These are phyloP conservation scores for Naganishia vaughanmartiniae DNA, from an alignment of 768 basidiomycete species.

Conservation along the genomic window DNA sequence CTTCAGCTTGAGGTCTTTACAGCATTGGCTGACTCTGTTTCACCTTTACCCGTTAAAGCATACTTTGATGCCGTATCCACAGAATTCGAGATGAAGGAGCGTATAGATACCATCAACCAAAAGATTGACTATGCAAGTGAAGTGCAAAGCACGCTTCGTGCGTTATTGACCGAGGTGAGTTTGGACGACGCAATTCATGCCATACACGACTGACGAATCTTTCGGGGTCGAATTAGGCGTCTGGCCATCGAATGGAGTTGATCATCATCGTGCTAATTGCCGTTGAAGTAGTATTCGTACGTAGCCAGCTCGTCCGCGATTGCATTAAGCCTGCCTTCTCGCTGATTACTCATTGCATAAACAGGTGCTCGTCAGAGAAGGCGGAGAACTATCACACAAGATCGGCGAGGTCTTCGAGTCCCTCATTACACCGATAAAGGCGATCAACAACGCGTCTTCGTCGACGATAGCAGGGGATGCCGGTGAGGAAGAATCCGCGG, in stretches of 20 bases:
- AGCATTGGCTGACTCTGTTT: neutral
- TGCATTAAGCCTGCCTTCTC: neutral
- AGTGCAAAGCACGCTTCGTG: constrained; percentile 83
- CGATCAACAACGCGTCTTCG: neutral
- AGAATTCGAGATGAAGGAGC: constrained; percentile 79
- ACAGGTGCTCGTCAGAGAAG: constrained; percentile 18
- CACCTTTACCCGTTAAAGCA: constrained; percentile 53
- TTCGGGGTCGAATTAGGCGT: constrained; percentile 61
- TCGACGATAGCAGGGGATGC: neutral
- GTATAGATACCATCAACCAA: constrained; percentile 79
- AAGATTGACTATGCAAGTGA: constrained; percentile 64
- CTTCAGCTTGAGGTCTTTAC: too few species aligned
- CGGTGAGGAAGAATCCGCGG: neutral
- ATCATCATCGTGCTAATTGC: constrained; percentile 93
- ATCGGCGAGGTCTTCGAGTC: constrained; percentile 14
- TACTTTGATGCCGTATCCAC: constrained; percentile 80
- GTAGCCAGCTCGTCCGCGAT: constrained; percentile 4
- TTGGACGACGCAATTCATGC: neutral
- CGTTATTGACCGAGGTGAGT: constrained; percentile 77
- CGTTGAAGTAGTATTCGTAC: constrained; percentile 86
- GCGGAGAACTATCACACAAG: constrained; percentile 17
- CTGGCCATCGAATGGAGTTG: constrained; percentile 86
- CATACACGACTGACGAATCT: neutral
- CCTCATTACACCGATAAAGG: constrained; percentile 11
- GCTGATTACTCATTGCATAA: neutral